Evolutionary conservation across 139 green algal species (phyloP).

Genomic region (Tetradesmus lagerheimii): DNA sequence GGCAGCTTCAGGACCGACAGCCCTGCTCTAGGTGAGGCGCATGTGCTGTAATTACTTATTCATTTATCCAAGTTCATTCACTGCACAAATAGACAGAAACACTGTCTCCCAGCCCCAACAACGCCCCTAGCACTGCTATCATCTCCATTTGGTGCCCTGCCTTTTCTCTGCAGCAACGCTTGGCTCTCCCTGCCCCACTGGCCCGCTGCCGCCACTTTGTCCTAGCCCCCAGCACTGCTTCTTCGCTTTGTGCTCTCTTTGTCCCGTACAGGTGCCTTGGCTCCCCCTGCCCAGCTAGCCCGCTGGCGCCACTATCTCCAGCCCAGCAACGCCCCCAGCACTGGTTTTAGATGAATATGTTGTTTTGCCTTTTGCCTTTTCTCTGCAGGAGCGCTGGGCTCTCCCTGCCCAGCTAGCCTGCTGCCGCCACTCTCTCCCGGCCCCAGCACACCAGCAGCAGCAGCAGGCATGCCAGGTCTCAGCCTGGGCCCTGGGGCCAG

Average conservation of each 20-base stretch:
- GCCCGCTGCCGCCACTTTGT: background rate
- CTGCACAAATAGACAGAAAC: no score
- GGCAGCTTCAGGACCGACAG: background rate
- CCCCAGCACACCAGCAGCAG: background rate
- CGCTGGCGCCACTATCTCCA: no score
- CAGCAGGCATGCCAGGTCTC: background rate
- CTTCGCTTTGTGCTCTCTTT: no score
- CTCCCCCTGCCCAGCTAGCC: no score
- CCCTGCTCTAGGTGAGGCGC: background rate
- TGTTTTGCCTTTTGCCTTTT: background rate
- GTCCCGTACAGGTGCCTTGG: no score
- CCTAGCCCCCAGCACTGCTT: no score
- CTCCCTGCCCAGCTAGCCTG: background rate
- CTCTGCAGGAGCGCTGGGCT: background rate
- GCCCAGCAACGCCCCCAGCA: no score
- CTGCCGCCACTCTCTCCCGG: background rate
- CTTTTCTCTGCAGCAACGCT: background rate
- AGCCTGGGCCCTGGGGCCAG: background rate
- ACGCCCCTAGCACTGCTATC: no score
- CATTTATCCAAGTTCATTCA: no score
- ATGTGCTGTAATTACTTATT: no score
- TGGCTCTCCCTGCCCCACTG: background rate
- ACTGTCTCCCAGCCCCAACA: background rate
- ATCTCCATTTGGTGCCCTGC: no score
- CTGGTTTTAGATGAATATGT: no score